Evolutionary conservation across 345 rosid genomes (phyloP).

Genomic region (Rhodamnia argentea): DNA sequence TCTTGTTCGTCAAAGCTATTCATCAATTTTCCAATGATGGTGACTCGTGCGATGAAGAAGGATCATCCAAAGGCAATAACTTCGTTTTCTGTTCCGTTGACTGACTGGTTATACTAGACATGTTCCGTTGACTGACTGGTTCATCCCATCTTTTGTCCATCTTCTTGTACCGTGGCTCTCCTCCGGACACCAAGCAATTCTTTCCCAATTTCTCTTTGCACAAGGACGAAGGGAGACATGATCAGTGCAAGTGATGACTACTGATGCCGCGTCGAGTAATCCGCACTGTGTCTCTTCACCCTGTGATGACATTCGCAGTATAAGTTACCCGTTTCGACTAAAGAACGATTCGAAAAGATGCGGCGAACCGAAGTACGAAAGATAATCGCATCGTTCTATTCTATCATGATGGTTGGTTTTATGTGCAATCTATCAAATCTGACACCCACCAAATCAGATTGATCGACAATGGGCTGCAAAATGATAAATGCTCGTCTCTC

Average conservation of each 20-base stretch:
- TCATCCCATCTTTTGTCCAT: neutral
- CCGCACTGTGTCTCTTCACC: neutral
- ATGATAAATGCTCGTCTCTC: neutral
- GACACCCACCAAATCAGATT: neutral
- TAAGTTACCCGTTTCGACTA: neutral
- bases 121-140: too few relatives aligned
- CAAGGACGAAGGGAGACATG: neutral
- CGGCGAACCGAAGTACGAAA: rapidly evolving
- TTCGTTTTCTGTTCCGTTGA: too few relatives aligned
- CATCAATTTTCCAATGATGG: neutral
- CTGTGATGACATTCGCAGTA: neutral
- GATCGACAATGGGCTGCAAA: neutral
- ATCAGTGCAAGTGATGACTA: neutral
- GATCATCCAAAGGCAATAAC: too few relatives aligned
- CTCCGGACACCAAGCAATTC: neutral
- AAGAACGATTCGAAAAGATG: neutral
- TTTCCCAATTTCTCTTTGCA: neutral
- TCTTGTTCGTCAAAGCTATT: neutral
- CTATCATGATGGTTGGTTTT: rapidly evolving
- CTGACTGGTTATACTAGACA: too few relatives aligned
- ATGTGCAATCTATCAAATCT: neutral
- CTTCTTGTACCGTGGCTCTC: neutral
- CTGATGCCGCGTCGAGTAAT: neutral
- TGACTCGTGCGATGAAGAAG: neutral
- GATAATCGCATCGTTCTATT: neutral